Evolutionary conservation across 257 asterid genomes (phyloP).

Genomic region (Solanum pinnatisectum): DNA sequence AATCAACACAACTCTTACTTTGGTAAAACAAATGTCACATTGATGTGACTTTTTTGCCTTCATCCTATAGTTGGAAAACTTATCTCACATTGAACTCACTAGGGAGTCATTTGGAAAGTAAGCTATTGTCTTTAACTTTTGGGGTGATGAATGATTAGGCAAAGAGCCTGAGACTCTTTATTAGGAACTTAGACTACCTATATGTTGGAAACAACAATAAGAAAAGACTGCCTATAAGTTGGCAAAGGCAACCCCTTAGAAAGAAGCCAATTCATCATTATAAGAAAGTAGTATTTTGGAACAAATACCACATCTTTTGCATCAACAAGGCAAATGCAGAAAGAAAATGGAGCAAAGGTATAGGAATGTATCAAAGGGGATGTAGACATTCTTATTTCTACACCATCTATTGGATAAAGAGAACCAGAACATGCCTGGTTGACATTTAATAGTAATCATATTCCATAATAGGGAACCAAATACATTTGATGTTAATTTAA

Average conservation of each 20-base stretch:
- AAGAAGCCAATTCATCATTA: not conserved
- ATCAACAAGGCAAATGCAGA: not conserved
- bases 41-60: not conserved
- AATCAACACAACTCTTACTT: not conserved
- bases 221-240: not conserved
- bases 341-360: not conserved
- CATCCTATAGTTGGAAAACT: not conserved
- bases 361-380: not conserved
- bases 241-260: not conserved
- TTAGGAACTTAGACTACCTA: not conserved
- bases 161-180: not conserved
- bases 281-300: not conserved
- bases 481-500: not conserved
- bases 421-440: not conserved
- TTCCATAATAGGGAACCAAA: not conserved
- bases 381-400: not conserved
- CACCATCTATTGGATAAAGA: not conserved
- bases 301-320: not conserved
- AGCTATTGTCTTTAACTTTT: not conserved
- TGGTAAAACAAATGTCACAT: not conserved
- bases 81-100: not conserved
- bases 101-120: not conserved
- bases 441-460: not conserved
- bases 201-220: not conserved
- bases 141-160: not conserved